Base-by-base conservation (phyloP, 768 basidiomycete species). In the Podaxis sp. region DNA sequence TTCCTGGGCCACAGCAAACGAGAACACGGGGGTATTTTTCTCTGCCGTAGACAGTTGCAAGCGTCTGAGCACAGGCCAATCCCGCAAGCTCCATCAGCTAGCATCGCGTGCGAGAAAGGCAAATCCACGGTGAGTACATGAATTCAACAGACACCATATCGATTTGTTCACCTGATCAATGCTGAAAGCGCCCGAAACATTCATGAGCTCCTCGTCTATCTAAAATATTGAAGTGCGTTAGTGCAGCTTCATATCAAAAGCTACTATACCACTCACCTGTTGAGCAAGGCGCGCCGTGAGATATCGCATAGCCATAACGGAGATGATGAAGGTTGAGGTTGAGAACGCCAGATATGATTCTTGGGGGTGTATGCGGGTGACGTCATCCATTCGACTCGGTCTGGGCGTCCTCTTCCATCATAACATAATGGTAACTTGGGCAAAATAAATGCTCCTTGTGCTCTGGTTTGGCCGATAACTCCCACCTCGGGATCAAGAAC, bases 1-100 rank as follows among this genome's bases (percentile, higher is more conserved):
- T 99, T 46, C 97, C 97, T 6, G 97, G 96, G 17, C 97, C 97
- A 72, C 96, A 98, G 69, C 93, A 95, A 11, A 99, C 92, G n/a
- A 99, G 79, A 5, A 99, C 93, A 11, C 87, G 84, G 40, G 82
- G 83, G 72, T 92, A 87, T 51, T 79, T 82, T 2, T 87, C 84
- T 33, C 82, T 85, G 44, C 78, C 79, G 72, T 93, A 99, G 0
- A 87, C 86, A n/a, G 80, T 88, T 5, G 90, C 87, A 2, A 98
- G 77, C 0, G 92, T 84, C 72, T 96, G 93, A 0, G 96, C 97
- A 71, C 96, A 96, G 1, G 96, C 89, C 9, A 99, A 79, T 1
- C 97, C 97, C 33, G 96, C 96, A 12, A 99, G 84, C 71, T 99
- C 96, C 95, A 98, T 97, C 33, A 98, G 78, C 93, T 96, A 40